Evolutionary conservation across 2,329 filamentous ascomycete species (phyloP), one percentile per base, ranked within the genome.

Genomic region (Colletotrichum horii): DNA sequence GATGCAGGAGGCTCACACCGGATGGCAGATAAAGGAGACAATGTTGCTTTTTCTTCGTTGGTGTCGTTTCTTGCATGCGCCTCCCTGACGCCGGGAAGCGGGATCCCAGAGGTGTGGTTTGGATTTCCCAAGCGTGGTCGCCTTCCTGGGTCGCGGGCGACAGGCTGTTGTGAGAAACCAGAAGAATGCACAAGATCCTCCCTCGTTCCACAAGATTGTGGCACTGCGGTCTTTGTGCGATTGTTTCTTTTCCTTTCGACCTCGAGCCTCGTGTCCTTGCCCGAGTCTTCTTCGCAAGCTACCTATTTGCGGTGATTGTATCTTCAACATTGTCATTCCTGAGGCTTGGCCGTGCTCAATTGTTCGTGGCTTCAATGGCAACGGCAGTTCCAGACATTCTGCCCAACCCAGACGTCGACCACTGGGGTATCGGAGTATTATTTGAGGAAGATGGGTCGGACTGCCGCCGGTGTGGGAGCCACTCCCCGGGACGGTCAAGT

Each of bases 61-160:
- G 66, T 48, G 67, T 34, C 19, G 26, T 32, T 62, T 32, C 36
- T 55, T 62, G 28, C 62, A 56, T 64, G 32, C 26, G 32, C 58
- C 61, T 48, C 60, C 71, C 67, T 74, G 58, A 36, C 48, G 24
- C 48, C 28, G 48, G n/a, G 66, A 74, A 65, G 66, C 55, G 24
- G 32, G 62, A 75, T 68, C 73, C 73, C 74, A 74, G 65, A 60
- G 64, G 30, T 36, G 32, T 60, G 74, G 70, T 66, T 74, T 32
- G 64, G n/a, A 68, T 38, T 64, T 55, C 56, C 36, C n/a, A 48
- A 34, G 48, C 19, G 70, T 65, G 70, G 70, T 61, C 58, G 70
- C 64, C 65, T 76, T 64, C 26, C 64, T 60, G 43, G 56, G 58
- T 58, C 64, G 70, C 65, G 19, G 34, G 16, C 58, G 66, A 38